A percentile compares a stretch with the other conserved stretches of the same genome.
These are phyloP conservation scores for Lactuca sativa DNA, from an alignment of 129 eudicot species.

Conservation along the genomic window DNA sequence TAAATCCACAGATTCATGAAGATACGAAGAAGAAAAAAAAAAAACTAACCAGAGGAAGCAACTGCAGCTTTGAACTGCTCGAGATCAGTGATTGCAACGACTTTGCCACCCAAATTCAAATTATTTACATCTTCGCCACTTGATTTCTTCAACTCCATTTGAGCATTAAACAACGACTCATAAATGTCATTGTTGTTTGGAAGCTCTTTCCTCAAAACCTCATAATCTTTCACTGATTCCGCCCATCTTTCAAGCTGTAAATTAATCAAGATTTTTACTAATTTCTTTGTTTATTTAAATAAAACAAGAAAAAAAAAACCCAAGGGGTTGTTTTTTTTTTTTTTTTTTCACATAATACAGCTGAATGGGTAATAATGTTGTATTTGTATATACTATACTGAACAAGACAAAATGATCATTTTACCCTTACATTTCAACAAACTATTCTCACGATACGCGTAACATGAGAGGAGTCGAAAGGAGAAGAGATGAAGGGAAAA, in stretches of 20 bases:
- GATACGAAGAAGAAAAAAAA: not conserved
- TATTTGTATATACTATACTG: too few relatives aligned
- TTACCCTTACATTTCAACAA: too few relatives aligned
- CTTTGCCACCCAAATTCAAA: slow-evolving; percentile 92
- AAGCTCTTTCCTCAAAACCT: slow-evolving; percentile 46
- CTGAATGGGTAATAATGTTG: too few relatives aligned
- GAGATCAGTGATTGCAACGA: slow-evolving; percentile 38
- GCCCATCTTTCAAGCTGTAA: slow-evolving; percentile 36
- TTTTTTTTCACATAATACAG: too few relatives aligned
- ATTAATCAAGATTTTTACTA: not conserved
- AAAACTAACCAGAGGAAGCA: slow-evolving; percentile 42
- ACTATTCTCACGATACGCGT: too few relatives aligned
- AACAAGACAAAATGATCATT: too few relatives aligned
- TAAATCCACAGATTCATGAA: not conserved
- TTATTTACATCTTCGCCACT: slow-evolving; percentile 73
- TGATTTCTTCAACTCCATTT: slow-evolving; percentile 76
- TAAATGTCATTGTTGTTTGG: slow-evolving; percentile 72
- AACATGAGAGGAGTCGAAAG: too few relatives aligned
- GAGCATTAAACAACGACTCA: slow-evolving; percentile 80
- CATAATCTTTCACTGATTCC: slow-evolving; percentile 43
- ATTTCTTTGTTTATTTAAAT: not conserved
- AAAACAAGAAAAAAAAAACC: not conserved
- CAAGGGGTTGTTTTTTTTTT: too few relatives aligned
- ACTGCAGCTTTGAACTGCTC: slow-evolving; percentile 41
- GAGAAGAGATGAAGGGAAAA: too few relatives aligned